These are phyloP conservation scores for Hygrophoropsis aurantiaca DNA, from an alignment of 768 basidiomycete species.

Conservation along the genomic window DNA sequence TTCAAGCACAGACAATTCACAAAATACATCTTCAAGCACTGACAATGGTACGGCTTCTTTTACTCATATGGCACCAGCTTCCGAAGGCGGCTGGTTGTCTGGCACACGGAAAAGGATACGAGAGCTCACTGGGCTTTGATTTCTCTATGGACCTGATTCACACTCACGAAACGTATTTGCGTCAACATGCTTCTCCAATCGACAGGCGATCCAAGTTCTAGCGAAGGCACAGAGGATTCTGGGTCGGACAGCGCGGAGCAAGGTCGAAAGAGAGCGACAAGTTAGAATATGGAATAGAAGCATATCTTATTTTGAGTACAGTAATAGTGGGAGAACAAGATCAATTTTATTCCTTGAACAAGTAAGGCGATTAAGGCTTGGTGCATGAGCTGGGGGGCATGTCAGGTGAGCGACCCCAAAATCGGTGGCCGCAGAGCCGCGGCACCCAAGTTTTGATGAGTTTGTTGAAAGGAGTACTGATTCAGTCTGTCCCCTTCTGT, in stretches of 20 bases:
- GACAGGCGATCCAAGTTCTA: slow-evolving; percentile 17
- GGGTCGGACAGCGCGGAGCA: slow-evolving; percentile 42
- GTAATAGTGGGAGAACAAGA: slow-evolving; percentile 11
- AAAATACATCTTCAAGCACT: slow-evolving; percentile 23
- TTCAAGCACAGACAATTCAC: slow-evolving; percentile 17
- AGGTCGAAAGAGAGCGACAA: slow-evolving; percentile 50
- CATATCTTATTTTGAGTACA: slow-evolving; percentile 14
- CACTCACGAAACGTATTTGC: slow-evolving; percentile 26
- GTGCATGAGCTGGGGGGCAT: neutral
- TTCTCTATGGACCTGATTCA: slow-evolving; percentile 52
- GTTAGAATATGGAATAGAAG: slow-evolving; percentile 33
- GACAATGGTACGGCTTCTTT: slow-evolving; percentile 81
- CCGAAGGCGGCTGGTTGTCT: slow-evolving; percentile 65
- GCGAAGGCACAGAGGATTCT: slow-evolving; percentile 25
- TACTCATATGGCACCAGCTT: slow-evolving; percentile 52
- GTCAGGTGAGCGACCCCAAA: slow-evolving; percentile 3
- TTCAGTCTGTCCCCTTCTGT: slow-evolving; percentile 4
- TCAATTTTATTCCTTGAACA: slow-evolving; percentile 5
- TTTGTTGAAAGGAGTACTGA: no score
- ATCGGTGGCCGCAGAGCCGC: neutral
- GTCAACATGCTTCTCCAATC: slow-evolving; percentile 28
- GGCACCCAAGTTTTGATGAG: no score
- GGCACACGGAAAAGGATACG: slow-evolving; percentile 67
- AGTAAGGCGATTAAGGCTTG: slow-evolving; percentile 5
- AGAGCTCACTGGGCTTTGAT: slow-evolving; percentile 70